Percentiles rank a stretch among this genome's conserved stretches.
Conservation (phyloP, 139 green algal species). For the Gonium pectorale region DNA sequence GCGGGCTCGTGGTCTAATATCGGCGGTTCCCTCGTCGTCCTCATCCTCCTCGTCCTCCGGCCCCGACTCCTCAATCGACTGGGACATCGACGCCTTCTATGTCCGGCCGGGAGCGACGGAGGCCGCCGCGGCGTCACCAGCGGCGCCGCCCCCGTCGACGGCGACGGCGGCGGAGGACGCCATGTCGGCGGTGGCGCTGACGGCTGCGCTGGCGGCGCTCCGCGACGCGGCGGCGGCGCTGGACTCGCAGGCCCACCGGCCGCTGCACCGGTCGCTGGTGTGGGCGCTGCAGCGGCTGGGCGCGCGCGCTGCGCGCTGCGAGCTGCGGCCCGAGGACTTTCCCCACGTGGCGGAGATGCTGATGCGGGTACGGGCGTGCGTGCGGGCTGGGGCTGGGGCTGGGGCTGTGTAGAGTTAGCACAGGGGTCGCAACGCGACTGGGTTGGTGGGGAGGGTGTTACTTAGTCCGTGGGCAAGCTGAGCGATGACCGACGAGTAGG, state of each 20-base stretch:
- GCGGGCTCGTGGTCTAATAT: too few species aligned
- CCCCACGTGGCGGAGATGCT: not conserved
- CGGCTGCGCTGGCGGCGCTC: slow-evolving; percentile 1
- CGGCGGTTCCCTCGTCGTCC: too few species aligned
- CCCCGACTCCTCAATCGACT: too few species aligned
- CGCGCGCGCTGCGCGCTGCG: not conserved
- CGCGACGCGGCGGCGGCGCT: slow-evolving; percentile 7
- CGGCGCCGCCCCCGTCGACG: not conserved
- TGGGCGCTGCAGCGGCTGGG: slow-evolving; percentile 43
- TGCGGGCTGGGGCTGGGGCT: not conserved
- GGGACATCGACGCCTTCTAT: too few species aligned
- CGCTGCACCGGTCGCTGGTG: not conserved
- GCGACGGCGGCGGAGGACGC: not conserved
- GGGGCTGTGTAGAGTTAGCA: too few species aligned
- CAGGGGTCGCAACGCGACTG: too few species aligned
- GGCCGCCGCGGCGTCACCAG: not conserved
- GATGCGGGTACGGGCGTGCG: not conserved
- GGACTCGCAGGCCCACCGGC: not conserved
- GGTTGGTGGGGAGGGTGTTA: too few species aligned
- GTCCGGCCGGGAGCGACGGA: not conserved
- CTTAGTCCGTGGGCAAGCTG: too few species aligned
- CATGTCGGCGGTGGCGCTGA: slow-evolving; percentile 6
- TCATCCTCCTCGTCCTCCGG: too few species aligned
- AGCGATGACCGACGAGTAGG: too few species aligned
- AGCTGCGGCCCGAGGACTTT: not conserved